Percentiles rank a stretch among this genome's conserved stretches.
phyloP scores from a whole-genome alignment of 2,329 filamentous ascomycete species.

The Furcasterigmium sp. region DNA sequence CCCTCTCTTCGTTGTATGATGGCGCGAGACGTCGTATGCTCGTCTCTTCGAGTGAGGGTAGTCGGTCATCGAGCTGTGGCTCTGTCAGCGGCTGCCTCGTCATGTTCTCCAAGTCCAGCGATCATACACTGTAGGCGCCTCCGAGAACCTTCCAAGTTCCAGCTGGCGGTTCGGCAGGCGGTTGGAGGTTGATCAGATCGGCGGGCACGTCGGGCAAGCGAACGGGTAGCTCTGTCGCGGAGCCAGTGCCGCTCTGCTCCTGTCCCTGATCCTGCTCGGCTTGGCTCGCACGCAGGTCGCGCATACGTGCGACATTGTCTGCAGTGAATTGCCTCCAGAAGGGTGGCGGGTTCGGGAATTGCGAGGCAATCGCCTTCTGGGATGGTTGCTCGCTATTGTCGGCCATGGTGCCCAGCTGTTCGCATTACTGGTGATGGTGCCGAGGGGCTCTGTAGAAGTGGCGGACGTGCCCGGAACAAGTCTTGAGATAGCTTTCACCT shows the following conservation, averaged over 20 bases:
- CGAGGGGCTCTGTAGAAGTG: too few relatives aligned
- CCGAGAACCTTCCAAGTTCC: constrained; percentile 75
- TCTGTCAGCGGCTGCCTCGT: not conserved
- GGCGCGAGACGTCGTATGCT: constrained; percentile 50
- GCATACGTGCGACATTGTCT: constrained; percentile 59
- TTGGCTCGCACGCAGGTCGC: constrained; percentile 34
- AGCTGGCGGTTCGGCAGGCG: constrained; percentile 67
- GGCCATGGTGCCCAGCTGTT: constrained; percentile 43
- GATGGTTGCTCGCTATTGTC: constrained; percentile 39
- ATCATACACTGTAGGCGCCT: constrained; percentile 50
- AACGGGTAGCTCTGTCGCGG: constrained; percentile 12
- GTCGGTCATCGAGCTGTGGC: constrained; percentile 51
- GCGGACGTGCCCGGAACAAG: too few relatives aligned
- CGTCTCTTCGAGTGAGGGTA: constrained; percentile 64
- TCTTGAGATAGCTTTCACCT: too few relatives aligned
- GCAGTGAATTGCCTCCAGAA: constrained; percentile 87
- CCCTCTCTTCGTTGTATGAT: constrained; percentile 33
- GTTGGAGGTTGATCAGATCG: constrained; percentile 73
- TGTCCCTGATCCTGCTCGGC: too few relatives aligned
- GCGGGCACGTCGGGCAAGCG: constrained; percentile 51
- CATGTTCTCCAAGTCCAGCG: not conserved
- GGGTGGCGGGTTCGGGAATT: constrained; percentile 80
- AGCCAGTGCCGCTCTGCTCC: constrained; percentile 14
- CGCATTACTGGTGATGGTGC: too few relatives aligned
- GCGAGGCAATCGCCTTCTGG: constrained; percentile 46